Evolutionary conservation across 2,329 filamentous ascomycete species (phyloP).

Genomic region (Cordyceps fumosorosea): DNA sequence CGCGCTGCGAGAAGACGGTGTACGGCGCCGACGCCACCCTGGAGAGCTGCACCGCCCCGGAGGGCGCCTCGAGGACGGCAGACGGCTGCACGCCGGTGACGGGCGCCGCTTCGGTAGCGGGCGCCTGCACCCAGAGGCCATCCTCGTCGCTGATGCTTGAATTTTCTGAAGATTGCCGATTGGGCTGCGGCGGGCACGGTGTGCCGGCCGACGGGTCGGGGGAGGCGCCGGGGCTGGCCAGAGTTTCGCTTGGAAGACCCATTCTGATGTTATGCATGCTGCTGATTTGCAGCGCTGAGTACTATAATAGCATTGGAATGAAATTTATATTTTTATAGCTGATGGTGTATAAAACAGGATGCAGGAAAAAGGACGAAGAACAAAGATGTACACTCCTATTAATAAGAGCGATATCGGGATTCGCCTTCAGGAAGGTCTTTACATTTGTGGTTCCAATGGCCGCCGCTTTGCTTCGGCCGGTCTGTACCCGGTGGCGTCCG

Average conservation of each 20-base stretch:
- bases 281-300: neutral
- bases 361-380: neutral
- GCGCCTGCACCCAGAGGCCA: neutral
- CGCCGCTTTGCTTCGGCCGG: neutral
- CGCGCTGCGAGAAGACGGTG: conserved; percentile 26
- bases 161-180: neutral
- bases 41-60: conserved; percentile 19
- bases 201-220: neutral
- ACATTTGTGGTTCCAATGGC: neutral
- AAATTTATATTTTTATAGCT: neutral
- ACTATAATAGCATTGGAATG: neutral
- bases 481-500: neutral
- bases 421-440: neutral
- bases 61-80: neutral
- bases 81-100: neutral
- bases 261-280: neutral
- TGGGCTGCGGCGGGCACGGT: neutral
- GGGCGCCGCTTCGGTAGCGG: neutral
- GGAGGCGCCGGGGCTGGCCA: neutral
- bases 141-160: neutral
- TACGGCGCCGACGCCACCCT: conserved; percentile 23
- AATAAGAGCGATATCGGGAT: neutral
- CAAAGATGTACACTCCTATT: neutral
- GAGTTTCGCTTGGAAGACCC: neutral
- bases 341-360: neutral